phyloP scores from a whole-genome alignment of 306 rosid species.

The Citrullus mucosospermus region DNA sequence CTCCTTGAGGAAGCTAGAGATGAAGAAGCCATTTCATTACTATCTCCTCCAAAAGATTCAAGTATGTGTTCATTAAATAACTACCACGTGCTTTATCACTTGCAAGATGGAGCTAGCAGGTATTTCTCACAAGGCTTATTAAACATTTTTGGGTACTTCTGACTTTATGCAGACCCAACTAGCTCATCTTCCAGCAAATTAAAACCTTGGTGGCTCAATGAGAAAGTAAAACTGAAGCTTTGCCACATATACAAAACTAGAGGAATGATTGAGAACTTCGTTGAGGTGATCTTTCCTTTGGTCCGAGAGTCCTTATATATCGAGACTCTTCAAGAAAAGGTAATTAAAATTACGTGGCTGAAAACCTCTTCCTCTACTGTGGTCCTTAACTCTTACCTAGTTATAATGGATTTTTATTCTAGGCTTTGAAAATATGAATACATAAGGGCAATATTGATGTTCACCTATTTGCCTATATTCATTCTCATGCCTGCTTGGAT shows the following conservation, averaged over 20 bases:
- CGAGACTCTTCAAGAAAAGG: constrained; percentile 30
- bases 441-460: too few species aligned
- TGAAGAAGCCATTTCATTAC: constrained; percentile 67
- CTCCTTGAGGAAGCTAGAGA: constrained; percentile 67
- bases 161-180: constrained; percentile 30
- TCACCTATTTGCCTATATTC: too few species aligned
- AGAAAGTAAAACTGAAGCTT: constrained; percentile 35
- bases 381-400: too few species aligned
- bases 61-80: constrained; percentile 25
- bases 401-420: too few species aligned
- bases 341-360: neutral
- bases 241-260: constrained; percentile 27
- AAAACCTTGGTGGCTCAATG: constrained; percentile 70
- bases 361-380: too few species aligned
- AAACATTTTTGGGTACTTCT: neutral
- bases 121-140: neutral
- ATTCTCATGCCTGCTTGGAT: too few species aligned
- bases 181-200: constrained; percentile 36
- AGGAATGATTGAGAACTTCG: constrained; percentile 33
- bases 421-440: too few species aligned
- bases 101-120: neutral
- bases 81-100: constrained; percentile 12
- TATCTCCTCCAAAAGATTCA: constrained; percentile 47
- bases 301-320: constrained; percentile 29
- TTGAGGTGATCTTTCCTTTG: constrained; percentile 24